A percentile compares a stretch with the other conserved stretches of the same genome.
These are phyloP conservation scores for Carex arenaria DNA, from an alignment of 202 grass and related monocot genomes.

Conservation along the genomic window DNA sequence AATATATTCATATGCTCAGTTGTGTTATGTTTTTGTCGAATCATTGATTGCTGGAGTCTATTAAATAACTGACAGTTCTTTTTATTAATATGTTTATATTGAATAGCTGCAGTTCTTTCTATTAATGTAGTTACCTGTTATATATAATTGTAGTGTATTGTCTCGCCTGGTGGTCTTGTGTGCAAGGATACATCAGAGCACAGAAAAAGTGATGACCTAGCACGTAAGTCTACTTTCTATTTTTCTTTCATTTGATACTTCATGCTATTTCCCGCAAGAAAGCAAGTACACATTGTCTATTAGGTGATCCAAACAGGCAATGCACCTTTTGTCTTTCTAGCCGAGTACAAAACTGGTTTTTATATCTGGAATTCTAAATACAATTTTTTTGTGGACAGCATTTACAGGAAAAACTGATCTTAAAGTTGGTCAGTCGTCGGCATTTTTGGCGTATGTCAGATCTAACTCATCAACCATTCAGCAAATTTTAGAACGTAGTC, in stretches of 20 bases:
- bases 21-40: not conserved
- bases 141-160: constrained; percentile 45
- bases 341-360: not conserved
- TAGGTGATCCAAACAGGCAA: not conserved
- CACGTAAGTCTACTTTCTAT: constrained; percentile 39
- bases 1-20: not conserved
- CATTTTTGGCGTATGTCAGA: constrained; percentile 90
- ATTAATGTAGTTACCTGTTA: constrained; percentile 19
- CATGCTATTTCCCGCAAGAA: no score
- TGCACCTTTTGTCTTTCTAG: not conserved
- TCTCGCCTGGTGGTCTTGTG: constrained; percentile 19
- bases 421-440: constrained; percentile 74
- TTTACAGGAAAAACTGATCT: constrained; percentile 63
- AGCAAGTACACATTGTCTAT: no score
- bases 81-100: not conserved
- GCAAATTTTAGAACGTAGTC: constrained; percentile 28
- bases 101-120: constrained; percentile 6
- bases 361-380: not conserved
- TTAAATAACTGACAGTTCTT: constrained; percentile 16
- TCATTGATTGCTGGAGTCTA: constrained; percentile 2
- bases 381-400: constrained; percentile 35
- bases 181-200: constrained; percentile 16
- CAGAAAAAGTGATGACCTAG: constrained; percentile 18
- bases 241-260: not conserved
- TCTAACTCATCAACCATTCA: constrained; percentile 39